phyloP scores from a whole-genome alignment of 1,284 basidiomycete species.

The Ustilago cynodontis region DNA sequence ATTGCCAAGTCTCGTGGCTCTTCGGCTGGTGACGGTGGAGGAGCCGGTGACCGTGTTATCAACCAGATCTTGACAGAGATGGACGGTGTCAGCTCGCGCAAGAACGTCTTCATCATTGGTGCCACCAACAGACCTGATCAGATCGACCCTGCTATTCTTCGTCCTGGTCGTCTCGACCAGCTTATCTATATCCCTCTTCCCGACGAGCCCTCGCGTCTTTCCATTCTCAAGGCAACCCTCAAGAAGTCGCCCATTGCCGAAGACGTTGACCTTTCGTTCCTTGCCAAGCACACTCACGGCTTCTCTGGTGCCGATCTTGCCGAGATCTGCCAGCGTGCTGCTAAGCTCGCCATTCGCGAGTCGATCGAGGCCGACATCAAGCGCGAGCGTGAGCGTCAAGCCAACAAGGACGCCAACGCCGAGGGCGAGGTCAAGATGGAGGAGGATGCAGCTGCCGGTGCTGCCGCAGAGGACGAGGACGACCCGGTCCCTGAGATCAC shows the following conservation, averaged over 20 bases:
- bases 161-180: constrained; percentile 94
- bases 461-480: constrained; percentile 80
- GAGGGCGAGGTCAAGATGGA: constrained; percentile 75
- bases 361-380: constrained; percentile 94
- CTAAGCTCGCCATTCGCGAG: constrained; percentile 94
- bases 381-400: constrained; percentile 76
- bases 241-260: constrained; percentile 90
- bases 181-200: constrained; percentile 75
- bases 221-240: constrained; percentile 89
- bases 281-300: constrained; percentile 94
- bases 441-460: constrained; percentile 73
- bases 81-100: constrained; percentile 99
- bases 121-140: constrained; percentile 99
- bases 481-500: constrained; percentile 98
- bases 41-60: constrained; percentile 95
- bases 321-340: constrained; percentile 97
- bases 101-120: constrained; percentile 99
- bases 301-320: constrained; percentile 99
- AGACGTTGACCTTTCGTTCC: constrained; percentile 87
- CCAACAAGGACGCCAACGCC: constrained; percentile 47
- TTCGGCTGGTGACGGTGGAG: constrained; percentile 87
- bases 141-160: constrained; percentile 94
- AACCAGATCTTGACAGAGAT: constrained; percentile 98
- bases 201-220: constrained; percentile 89
- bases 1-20: constrained; percentile 94